Base-by-base conservation (phyloP, 306 rosid genomes). In the Pachyrhizus erosus region DNA sequence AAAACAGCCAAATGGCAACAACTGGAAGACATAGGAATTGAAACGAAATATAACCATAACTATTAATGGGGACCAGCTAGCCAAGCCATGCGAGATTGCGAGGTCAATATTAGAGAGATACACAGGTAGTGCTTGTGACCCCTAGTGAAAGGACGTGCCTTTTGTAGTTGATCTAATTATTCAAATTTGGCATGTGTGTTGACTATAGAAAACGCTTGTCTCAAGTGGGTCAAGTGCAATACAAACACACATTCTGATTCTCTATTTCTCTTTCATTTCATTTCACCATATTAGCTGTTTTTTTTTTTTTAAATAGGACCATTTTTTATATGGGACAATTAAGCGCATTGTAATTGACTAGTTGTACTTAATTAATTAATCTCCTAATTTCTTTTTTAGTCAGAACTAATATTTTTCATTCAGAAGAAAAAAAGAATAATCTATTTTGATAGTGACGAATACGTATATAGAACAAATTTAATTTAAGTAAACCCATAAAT, bases 111-210 rank as follows among this genome's bases (percentile, higher is more conserved):
- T 57, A 4, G 48, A 57, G 54, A 73, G 78, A 57, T 55, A 26
- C 61, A 71, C 34, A 0, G 10, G 34, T 45, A 24, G 33, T 58
- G 83, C 40, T 29, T 77, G 77, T 77, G 80, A 81, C 27, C 34
- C 75, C 21, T 2, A 70, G 12, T 46, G 78, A 83, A 79, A 79
- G 68, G 72, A 61, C 82, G 4, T 83, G 4, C 79, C 75, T 61
- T 71, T 86, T 79, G 34, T 43, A 40, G 52, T 40, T 78, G 23
- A 54, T 81, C 82, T 73, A 78, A 82, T 87, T 73, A 87, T 81
- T 62, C 76, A 67, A 43, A 23, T 29, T 78, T 9, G 66, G 73
- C 86, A 78, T 84, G 84, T 81, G 79, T 78, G 79, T 84, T 87
- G 90, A 81, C 85, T 64, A 49, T 0, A 6, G 23, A 67, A 83